These are phyloP conservation scores for Schrenkiella parvula DNA, from an alignment of 345 rosid genomes.

Conservation along the genomic window DNA sequence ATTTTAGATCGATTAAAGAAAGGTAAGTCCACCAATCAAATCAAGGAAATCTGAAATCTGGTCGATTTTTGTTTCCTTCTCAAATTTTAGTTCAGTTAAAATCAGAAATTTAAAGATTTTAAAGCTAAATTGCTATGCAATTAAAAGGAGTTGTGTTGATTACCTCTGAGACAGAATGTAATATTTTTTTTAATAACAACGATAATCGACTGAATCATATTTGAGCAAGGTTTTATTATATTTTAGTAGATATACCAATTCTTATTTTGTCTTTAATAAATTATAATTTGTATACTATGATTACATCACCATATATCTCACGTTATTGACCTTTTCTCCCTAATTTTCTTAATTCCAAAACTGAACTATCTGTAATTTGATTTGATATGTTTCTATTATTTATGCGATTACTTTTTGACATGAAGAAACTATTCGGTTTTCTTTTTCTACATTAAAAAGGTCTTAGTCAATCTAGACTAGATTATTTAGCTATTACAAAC, in stretches of 20 bases:
- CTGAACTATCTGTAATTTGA: not conserved
- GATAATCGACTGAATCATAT: not conserved
- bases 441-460: not conserved
- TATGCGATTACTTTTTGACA: not conserved
- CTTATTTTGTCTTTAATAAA: not conserved
- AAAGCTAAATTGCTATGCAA: not conserved
- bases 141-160: not conserved
- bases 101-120: not conserved
- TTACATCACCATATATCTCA: not conserved
- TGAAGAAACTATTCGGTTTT: not conserved
- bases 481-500: not conserved
- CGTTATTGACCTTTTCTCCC: not conserved
- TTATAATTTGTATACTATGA: not conserved
- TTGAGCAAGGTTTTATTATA: not conserved
- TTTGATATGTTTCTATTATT: not conserved
- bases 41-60: too few relatives aligned
- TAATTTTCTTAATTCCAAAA: not conserved
- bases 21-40: slow-evolving; percentile 9
- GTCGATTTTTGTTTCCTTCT: too few relatives aligned
- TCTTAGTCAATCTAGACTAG: not conserved
- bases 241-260: not conserved
- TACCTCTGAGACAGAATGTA: not conserved
- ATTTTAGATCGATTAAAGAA: not conserved
- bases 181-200: not conserved
- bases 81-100: not conserved